phyloP scores from a whole-genome alignment of 169 alveolate species.

The Perkinsus olseni region DNA sequence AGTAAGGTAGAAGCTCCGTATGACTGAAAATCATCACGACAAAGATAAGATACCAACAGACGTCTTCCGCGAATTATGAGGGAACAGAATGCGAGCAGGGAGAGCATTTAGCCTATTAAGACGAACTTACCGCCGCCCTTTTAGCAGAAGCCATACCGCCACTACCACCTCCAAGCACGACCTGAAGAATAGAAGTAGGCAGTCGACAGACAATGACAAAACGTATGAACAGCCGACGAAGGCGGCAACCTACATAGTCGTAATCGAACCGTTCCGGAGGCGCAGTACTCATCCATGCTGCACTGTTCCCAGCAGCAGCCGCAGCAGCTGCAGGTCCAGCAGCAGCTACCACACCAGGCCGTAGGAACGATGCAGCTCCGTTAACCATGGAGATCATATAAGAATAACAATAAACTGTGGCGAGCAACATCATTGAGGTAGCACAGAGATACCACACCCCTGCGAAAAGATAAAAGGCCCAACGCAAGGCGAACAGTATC shows the following conservation, averaged over 20 bases:
- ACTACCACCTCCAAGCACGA: constrained; percentile 84
- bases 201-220: not conserved
- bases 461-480: too few relatives aligned
- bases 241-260: not conserved
- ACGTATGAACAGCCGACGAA: too few relatives aligned
- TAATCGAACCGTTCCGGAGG: not conserved
- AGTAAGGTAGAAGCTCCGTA: not conserved
- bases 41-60: not conserved
- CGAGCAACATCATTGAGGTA: not conserved
- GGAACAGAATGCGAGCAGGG: not conserved
- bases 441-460: too few relatives aligned
- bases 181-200: constrained; percentile 13
- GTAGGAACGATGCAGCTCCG: not conserved
- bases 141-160: constrained; percentile 90
- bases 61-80: not conserved
- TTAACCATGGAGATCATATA: not conserved
- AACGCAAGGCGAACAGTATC: too few relatives aligned
- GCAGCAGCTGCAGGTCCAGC: not conserved
- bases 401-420: not conserved
- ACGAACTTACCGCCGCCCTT: constrained; percentile 88
- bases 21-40: not conserved
- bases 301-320: not conserved
- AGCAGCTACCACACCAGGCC: not conserved
- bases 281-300: not conserved
- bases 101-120: constrained; percentile 79